Evolutionary conservation across 768 basidiomycete genomes (phyloP), one percentile per base, ranked within the genome.

Genomic region (Leucogyrophana mollusca): DNA sequence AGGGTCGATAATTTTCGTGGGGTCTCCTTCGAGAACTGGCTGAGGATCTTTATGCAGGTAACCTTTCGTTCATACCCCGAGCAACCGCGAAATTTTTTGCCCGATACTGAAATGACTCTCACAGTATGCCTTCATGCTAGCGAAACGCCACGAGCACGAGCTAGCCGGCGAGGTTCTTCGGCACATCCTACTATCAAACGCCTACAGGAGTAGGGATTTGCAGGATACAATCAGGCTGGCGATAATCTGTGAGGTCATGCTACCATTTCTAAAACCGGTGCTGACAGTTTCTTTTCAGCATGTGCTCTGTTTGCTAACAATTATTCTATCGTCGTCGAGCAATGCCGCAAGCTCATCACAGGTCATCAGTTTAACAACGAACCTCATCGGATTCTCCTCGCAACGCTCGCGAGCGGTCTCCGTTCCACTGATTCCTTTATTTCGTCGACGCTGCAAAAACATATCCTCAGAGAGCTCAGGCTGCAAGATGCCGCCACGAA

Each of bases 301-400:
- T 90, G 88, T 58, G 84, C 85, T 6, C 78, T 89, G 30, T 62
- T 73, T 1, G 78, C 73, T 4, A 70, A 79, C 40, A 76, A 80
- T 9, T 78, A 78, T 56, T 56, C 70, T 17, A 68, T 74, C 9
- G 79, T 88, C 13, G 79, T 90, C 13, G 86, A 90, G 49, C 86
- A 90, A 57, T 78, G 78, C 24, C 81, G 92, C 20, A 87, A 87
- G 51, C 67, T 97, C 24, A 81, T 89, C 46, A 82, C 78, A 24
- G 67, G 69, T 0, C 73, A 92, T 57, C 92, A 95, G 58, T 93
- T 90, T 71, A 86, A 93, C 58, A 88, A 92, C 43, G 91, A 94
- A 34, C 86, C 92, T 0, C 68, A 88, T 10, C 83, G 91, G 5
- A 76, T 97, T 39, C 74, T 95, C 17, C 59, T 86, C 3, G 85